Evolutionary conservation across 1,139 yeast genomes (phyloP).

Genomic region (Blastobotrys proliferans): DNA sequence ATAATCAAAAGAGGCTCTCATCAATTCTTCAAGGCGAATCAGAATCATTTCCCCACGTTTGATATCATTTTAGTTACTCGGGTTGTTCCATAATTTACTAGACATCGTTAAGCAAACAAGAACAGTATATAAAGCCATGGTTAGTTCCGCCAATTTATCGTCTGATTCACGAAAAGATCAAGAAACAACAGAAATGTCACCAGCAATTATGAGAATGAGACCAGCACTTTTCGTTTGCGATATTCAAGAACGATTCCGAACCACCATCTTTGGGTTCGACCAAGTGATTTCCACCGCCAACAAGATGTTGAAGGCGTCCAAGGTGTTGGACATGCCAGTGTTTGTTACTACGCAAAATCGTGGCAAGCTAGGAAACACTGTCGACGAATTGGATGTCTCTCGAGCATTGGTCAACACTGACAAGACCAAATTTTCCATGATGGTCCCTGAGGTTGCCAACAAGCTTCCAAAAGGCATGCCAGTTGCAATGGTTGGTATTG

Average conservation of each 20-base stretch:
- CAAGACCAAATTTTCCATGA: constrained; percentile 29
- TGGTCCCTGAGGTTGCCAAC: constrained; percentile 23
- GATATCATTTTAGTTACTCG: too few relatives aligned
- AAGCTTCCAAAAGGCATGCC: constrained; percentile 21
- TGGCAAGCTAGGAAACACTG: constrained; percentile 27
- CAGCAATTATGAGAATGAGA: constrained; percentile 14
- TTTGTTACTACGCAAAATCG: constrained; percentile 30
- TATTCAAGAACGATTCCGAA: constrained; percentile 26
- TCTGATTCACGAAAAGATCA: too few relatives aligned
- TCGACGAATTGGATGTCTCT: constrained; percentile 23
- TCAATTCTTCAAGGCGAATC: too few relatives aligned
- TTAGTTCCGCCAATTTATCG: too few relatives aligned
- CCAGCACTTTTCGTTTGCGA: constrained; percentile 31
- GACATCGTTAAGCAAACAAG: too few relatives aligned
- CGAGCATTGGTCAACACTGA: constrained; percentile 25
- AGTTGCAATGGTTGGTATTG: constrained; percentile 30
- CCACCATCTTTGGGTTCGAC: constrained; percentile 23
- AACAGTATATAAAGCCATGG: too few relatives aligned
- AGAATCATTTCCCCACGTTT: too few relatives aligned
- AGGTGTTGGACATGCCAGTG: constrained; percentile 25
- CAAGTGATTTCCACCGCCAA: constrained; percentile 24
- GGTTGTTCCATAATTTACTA: too few relatives aligned
- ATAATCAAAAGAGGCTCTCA: too few relatives aligned
- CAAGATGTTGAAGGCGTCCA: constrained; percentile 24
- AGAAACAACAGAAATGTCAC: not conserved